Evolutionary conservation across 208 protist genomes (phyloP).

Genomic region (Leishmania aethiopica): DNA sequence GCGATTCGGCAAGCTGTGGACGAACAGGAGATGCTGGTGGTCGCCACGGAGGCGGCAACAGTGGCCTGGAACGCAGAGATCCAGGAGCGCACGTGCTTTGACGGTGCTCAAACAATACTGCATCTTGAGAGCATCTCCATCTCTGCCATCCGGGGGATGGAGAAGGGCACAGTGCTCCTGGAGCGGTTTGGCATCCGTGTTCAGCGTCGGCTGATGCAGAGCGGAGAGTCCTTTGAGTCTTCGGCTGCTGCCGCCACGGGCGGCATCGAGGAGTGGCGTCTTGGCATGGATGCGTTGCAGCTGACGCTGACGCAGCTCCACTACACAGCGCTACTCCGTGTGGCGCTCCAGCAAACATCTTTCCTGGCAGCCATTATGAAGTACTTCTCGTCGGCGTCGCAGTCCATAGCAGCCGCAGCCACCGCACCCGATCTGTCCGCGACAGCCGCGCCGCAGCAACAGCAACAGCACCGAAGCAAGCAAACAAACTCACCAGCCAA

Average conservation of each 20-base stretch:
- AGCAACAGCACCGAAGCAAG: no score
- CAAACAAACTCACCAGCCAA: neutral
- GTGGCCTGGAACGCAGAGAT: conserved; percentile 23
- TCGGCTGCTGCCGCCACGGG: neutral
- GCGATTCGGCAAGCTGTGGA: conserved; percentile 4
- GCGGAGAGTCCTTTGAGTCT: neutral
- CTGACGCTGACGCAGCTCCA: conserved; percentile 30
- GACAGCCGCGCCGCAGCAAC: neutral
- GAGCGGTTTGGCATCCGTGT: conserved; percentile 15
- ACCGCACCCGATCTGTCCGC: neutral
- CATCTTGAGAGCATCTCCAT: conserved; percentile 25
- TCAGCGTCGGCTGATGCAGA: conserved; percentile 4
- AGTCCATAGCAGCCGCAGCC: neutral
- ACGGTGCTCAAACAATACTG: conserved; percentile 12
- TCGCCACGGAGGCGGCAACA: conserved; percentile 11
- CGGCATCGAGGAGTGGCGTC: conserved; percentile 23
- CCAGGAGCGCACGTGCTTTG: neutral
- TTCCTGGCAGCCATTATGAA: conserved; percentile 10
- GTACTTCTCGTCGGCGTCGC: conserved; percentile 17
- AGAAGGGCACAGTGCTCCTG: conserved; percentile 14
- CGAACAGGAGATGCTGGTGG: conserved; percentile 8
- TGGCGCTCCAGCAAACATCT: conserved; percentile 28
- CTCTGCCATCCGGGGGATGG: conserved; percentile 12
- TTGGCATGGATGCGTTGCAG: conserved; percentile 26
- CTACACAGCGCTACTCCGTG: conserved; percentile 29